These are phyloP conservation scores for Ophiocordyceps sinensis DNA, from an alignment of 2,329 filamentous ascomycete genomes.

Conservation along the genomic window DNA sequence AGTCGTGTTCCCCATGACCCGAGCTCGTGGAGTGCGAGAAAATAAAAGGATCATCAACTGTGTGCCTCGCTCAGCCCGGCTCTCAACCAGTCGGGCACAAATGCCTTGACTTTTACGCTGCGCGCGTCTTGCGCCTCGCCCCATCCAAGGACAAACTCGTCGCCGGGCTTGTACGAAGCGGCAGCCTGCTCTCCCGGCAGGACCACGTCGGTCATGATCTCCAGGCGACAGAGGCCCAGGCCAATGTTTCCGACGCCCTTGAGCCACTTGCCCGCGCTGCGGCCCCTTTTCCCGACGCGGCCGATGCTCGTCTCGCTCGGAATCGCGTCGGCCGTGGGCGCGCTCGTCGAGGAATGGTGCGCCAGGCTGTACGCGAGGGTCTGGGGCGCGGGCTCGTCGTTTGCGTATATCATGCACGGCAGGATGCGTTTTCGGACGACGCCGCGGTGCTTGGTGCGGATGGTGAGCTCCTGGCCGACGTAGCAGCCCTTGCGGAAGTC, in stretches of 20 bases:
- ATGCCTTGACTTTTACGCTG: conserved; percentile 52
- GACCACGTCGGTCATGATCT: conserved; percentile 74
- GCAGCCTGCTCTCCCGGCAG: conserved; percentile 54
- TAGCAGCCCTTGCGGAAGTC: conserved; percentile 97
- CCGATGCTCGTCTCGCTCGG: conserved; percentile 34
- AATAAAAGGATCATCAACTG: conserved; percentile 3
- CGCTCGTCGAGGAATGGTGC: conserved; percentile 9
- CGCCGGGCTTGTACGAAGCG: conserved; percentile 44
- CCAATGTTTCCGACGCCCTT: conserved; percentile 72
- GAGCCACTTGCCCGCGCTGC: conserved; percentile 71
- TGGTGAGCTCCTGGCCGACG: conserved; percentile 90
- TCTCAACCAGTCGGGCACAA: conserved; percentile 67
- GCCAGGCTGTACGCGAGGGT: conserved; percentile 32
- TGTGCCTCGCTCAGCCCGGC: conserved; percentile 19
- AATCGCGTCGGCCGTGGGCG: conserved; percentile 15
- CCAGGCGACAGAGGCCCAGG: conserved; percentile 71
- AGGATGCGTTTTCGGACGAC: conserved; percentile 84
- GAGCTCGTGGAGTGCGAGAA: too few relatives aligned
- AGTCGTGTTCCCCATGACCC: too few relatives aligned
- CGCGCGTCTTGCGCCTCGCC: conserved; percentile 24
- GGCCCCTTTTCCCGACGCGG: conserved; percentile 39
- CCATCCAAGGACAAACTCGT: conserved; percentile 47
- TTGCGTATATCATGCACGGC: conserved; percentile 59
- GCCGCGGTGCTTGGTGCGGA: conserved; percentile 85
- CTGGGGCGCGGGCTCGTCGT: conserved; percentile 21